Conservation (phyloP, 2,329 filamentous ascomycete genomes). For the Lachnellula suecica region DNA sequence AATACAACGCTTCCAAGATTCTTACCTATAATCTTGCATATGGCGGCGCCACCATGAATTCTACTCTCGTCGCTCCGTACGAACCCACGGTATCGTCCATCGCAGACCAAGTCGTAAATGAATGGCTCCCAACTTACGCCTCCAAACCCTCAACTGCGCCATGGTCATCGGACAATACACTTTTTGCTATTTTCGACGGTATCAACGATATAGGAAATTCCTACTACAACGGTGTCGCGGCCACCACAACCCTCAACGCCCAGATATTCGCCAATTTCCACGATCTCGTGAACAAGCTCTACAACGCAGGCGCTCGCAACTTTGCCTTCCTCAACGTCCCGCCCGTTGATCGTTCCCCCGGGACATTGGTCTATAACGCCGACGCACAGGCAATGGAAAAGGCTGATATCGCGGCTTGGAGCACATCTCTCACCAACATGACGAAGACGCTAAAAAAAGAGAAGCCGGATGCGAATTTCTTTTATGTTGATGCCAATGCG, state of each 20-base stretch:
- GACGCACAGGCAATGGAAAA: conserved; percentile 36
- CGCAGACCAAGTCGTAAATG: conserved; percentile 38
- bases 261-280: conserved; percentile 45
- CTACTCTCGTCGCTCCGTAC: conserved; percentile 37
- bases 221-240: conserved; percentile 35
- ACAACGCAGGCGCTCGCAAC: conserved; percentile 52
- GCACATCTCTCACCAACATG: conserved; percentile 42
- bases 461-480: conserved; percentile 45
- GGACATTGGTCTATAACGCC: conserved; percentile 41
- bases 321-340: conserved; percentile 61
- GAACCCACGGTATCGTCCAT: conserved; percentile 37
- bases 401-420: conserved; percentile 51
- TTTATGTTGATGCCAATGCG: conserved; percentile 51
- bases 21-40: conserved; percentile 52
- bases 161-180: conserved; percentile 38
- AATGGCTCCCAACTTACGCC: conserved; percentile 41
- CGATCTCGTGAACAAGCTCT: conserved; percentile 44
- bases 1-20: conserved; percentile 43
- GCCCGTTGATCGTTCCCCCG: conserved; percentile 53
- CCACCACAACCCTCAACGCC: conserved; percentile 35
- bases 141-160: conserved; percentile 24
- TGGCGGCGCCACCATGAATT: conserved; percentile 41
- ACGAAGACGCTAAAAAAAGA: conserved; percentile 34
- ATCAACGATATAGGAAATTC: conserved; percentile 56
- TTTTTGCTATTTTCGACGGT: conserved; percentile 53